phyloP scores from a whole-genome alignment of 208 protist species.

The Tritrichomonas musculus region DNA sequence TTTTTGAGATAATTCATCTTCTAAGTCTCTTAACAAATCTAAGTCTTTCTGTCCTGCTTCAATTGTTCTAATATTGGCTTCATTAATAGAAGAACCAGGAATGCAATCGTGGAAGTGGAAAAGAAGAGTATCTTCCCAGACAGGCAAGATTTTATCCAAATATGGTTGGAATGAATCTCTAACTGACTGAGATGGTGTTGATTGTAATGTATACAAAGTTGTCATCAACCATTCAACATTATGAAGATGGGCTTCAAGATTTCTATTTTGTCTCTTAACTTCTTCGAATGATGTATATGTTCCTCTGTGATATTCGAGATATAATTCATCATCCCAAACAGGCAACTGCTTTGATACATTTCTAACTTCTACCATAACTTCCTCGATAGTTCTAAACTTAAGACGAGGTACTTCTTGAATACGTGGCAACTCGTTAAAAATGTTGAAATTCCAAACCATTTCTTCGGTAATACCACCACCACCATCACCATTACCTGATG shows the following conservation, averaged over 20 bases:
- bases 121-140: not conserved
- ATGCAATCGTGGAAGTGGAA: not conserved
- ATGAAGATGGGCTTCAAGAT: not conserved
- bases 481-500: constrained; percentile 36
- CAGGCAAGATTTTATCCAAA: not conserved
- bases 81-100: constrained; percentile 3
- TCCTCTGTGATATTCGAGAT: constrained; percentile 38
- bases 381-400: not conserved
- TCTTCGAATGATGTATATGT: constrained; percentile 31
- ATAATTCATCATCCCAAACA: constrained; percentile 23
- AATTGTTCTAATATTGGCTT: not conserved
- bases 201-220: not conserved
- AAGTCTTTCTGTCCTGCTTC: not conserved
- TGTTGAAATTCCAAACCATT: not conserved
- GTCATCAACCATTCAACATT: not conserved
- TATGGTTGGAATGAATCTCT: not conserved
- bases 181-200: not conserved
- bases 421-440: not conserved
- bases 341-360: not conserved
- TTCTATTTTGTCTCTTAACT: constrained; percentile 29
- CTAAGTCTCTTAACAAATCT: not conserved
- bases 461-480: constrained; percentile 37
- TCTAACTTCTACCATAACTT: not conserved
- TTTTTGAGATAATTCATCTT: not conserved
- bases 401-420: not conserved